These are phyloP conservation scores for Cenchrus purpureus DNA, from an alignment of 176 grass and related monocot genomes.

Conservation along the genomic window DNA sequence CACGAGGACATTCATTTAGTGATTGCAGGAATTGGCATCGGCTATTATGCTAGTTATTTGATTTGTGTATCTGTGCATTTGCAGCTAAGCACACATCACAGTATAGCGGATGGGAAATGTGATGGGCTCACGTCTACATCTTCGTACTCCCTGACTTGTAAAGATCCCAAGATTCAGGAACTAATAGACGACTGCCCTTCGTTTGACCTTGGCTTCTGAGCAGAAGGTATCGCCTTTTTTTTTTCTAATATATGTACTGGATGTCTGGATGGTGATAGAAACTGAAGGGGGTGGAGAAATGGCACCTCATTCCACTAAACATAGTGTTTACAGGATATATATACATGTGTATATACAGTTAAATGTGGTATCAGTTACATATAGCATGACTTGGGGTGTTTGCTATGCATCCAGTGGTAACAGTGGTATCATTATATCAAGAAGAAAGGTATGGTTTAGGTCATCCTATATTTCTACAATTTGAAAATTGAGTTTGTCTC, in stretches of 20 bases:
- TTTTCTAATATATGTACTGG: background rate
- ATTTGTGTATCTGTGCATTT: conserved; percentile 24
- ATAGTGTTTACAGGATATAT: background rate
- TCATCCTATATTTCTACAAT: background rate
- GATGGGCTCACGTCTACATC: background rate
- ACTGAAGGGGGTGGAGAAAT: background rate
- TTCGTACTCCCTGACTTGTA: conserved; percentile 21
- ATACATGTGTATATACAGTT: background rate
- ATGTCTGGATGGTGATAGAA: background rate
- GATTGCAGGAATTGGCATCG: background rate
- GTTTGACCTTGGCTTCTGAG: conserved; percentile 58
- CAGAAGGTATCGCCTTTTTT: conserved; percentile 11
- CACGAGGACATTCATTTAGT: background rate
- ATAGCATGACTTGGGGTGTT: background rate
- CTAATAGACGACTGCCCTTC: conserved; percentile 56
- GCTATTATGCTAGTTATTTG: background rate
- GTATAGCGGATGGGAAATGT: background rate
- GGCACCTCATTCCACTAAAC: background rate
- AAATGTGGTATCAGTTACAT: background rate
- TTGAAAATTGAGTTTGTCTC: background rate
- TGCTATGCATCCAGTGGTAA: background rate
- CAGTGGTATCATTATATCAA: too few species aligned
- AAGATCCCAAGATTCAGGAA: conserved; percentile 47
- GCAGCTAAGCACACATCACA: conserved; percentile 32
- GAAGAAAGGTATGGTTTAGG: background rate